phyloP scores from a whole-genome alignment of 2,329 filamentous ascomycete species.

The Colletotrichum sp. region DNA sequence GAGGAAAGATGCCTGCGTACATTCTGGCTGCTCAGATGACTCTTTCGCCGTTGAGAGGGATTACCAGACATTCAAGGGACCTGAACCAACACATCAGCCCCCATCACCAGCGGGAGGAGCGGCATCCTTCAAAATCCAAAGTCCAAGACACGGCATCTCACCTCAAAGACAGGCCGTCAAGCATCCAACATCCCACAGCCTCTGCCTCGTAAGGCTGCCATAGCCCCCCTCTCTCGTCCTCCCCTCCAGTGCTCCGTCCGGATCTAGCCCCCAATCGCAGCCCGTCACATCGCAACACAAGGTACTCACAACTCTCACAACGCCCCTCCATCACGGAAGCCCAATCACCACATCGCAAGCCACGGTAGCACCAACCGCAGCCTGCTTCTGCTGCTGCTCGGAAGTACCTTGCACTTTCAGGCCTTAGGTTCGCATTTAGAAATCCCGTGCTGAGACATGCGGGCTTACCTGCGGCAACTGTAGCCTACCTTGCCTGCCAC shows the following conservation, averaged over 20 bases:
- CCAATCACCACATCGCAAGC: neutral
- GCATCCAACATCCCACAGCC: neutral
- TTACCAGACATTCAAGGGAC: neutral
- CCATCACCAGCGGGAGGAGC: neutral
- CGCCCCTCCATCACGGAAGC: neutral
- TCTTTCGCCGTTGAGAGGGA: constrained; percentile 1
- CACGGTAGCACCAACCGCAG: neutral
- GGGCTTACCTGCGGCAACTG: neutral
- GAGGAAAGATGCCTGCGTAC: neutral
- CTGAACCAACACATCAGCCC: neutral
- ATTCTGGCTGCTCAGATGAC: neutral
- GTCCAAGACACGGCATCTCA: neutral
- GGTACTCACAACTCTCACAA: neutral
- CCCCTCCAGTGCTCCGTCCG: neutral
- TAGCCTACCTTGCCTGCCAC: neutral
- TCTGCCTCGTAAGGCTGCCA: constrained; percentile 5
- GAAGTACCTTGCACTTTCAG: neutral
- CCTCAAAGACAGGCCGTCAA: neutral
- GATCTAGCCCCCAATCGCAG: constrained; percentile 2
- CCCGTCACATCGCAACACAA: neutral
- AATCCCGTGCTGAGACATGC: neutral
- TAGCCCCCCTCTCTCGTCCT: neutral
- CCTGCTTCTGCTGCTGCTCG: neutral
- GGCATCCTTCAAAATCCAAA: neutral
- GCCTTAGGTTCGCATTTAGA: neutral